phyloP scores from a whole-genome alignment of 1,284 basidiomycete species.

The Hemileia vastatrix region DNA sequence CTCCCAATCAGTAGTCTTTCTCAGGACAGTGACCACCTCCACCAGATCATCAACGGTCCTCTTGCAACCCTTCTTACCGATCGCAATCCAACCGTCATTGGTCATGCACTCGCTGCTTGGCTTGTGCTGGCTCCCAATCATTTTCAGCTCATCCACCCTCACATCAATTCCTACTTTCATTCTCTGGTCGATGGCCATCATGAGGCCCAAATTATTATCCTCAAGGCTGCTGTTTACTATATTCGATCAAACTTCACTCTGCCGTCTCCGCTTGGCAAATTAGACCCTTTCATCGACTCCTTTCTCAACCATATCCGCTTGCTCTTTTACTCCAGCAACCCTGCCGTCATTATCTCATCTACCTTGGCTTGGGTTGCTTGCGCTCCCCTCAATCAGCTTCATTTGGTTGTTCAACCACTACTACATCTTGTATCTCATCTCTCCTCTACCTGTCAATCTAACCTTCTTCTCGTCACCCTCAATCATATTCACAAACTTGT shows the following conservation, averaged over 20 bases:
- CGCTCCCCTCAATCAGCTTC: conserved; percentile 53
- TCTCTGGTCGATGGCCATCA: conserved; percentile 84
- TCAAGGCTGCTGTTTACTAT: conserved; percentile 72
- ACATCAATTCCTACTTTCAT: conserved; percentile 75
- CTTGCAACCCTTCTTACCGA: conserved; percentile 62
- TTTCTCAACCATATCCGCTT: conserved; percentile 64
- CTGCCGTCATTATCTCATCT: conserved; percentile 53
- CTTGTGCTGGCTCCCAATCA: conserved; percentile 69
- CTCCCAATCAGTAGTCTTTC: too few relatives aligned
- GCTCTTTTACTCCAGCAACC: conserved; percentile 70
- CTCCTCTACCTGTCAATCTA: conserved; percentile 56
- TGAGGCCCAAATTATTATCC: conserved; percentile 80
- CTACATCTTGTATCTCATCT: conserved; percentile 55
- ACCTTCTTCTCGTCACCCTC: conserved; percentile 62
- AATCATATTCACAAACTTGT: conserved; percentile 54
- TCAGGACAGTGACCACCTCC: too few relatives aligned
- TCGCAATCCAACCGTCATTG: conserved; percentile 75
- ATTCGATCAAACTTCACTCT: conserved; percentile 70
- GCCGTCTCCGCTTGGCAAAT: conserved; percentile 49
- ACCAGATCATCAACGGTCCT: conserved; percentile 18
- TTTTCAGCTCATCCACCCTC: conserved; percentile 74
- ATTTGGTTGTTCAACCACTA: conserved; percentile 57
- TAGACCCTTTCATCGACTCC: conserved; percentile 61
- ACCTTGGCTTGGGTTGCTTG: conserved; percentile 55
- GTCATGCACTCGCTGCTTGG: conserved; percentile 75